Evolutionary conservation across 129 eudicot genomes (phyloP).

Genomic region (Logfia minima): DNA sequence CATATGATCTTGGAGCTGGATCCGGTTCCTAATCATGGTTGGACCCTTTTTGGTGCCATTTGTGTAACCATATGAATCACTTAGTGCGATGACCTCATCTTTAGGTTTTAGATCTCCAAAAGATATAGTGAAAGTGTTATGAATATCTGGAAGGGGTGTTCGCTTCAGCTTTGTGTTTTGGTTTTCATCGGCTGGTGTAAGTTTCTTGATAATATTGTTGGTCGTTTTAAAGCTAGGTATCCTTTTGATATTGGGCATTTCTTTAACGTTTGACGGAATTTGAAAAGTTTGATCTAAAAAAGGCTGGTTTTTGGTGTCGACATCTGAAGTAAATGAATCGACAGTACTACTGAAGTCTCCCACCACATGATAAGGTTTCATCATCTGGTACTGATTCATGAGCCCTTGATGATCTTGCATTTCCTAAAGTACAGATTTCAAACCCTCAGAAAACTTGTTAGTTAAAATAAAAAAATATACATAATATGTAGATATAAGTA

Average conservation of each 20-base stretch:
- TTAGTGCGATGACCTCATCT: background rate
- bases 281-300: background rate
- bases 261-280: background rate
- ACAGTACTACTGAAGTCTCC: background rate
- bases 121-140: conserved; percentile 21
- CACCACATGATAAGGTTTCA: background rate
- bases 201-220: background rate
- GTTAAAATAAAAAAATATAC: background rate
- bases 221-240: background rate
- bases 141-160: background rate
- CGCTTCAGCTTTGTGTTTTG: background rate
- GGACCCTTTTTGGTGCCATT: background rate
- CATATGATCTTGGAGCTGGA: conserved; percentile 47
- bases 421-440: background rate
- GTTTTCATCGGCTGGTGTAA: background rate
- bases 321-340: background rate
- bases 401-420: conserved; percentile 15
- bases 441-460: background rate
- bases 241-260: background rate
- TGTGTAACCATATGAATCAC: conserved; percentile 2
- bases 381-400: conserved; percentile 8
- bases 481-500: background rate
- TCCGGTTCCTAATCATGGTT: conserved; percentile 16
- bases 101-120: conserved; percentile 19
- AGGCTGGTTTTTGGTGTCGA: background rate